These are phyloP conservation scores for Plantago ovata DNA, from an alignment of 257 asterid species.

Conservation along the genomic window DNA sequence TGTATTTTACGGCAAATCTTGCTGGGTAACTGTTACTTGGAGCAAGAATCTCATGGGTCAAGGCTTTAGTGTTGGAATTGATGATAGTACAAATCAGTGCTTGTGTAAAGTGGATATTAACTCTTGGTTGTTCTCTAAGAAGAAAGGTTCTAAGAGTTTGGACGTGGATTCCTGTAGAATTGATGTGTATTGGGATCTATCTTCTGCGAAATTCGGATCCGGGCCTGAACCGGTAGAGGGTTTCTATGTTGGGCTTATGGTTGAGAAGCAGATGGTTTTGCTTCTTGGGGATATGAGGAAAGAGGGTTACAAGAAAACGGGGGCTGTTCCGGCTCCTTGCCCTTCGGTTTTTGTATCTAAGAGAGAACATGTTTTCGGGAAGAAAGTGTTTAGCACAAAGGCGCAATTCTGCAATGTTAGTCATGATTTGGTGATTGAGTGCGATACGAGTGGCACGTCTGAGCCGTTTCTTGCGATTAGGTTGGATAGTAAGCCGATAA, in stretches of 20 bases:
- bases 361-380: conserved; percentile 36
- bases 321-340: conserved; percentile 16
- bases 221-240: conserved; percentile 50
- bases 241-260: conserved; percentile 32
- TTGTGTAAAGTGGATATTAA: conserved; percentile 38
- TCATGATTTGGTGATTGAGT: conserved; percentile 39
- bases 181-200: conserved; percentile 43
- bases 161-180: conserved; percentile 25
- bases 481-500: conserved; percentile 24
- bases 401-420: conserved; percentile 31
- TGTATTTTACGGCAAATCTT: conserved; percentile 33
- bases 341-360: conserved; percentile 29
- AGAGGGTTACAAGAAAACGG: conserved; percentile 35
- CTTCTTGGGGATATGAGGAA: conserved; percentile 42
- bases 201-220: conserved; percentile 38
- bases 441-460: conserved; percentile 17
- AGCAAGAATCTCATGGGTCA: conserved; percentile 46
- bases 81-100: conserved; percentile 27
- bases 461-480: conserved; percentile 30
- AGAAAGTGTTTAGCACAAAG: conserved; percentile 30
- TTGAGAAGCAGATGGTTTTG: conserved; percentile 31
- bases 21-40: conserved; percentile 37
- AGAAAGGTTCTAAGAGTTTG: conserved; percentile 39
- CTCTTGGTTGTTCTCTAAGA: conserved; percentile 41
- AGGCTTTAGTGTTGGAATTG: conserved; percentile 33